These are phyloP conservation scores for Globisporangium perplexum DNA, from an alignment of 352 stramenopile genomes.

Conservation along the genomic window DNA sequence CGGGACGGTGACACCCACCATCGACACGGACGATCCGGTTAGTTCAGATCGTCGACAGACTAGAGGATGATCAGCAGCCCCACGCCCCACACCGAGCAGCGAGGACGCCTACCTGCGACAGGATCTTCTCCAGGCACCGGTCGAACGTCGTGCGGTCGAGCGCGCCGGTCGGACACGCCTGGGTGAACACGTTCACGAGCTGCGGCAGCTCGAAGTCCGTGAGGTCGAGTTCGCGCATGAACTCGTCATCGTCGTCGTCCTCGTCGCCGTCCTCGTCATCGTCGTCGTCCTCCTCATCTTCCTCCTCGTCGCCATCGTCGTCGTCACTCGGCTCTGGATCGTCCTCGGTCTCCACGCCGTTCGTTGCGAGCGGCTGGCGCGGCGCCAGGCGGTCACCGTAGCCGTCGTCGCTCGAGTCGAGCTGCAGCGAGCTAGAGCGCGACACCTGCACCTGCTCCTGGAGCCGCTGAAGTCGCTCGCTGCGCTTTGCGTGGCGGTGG, in stretches of 20 bases:
- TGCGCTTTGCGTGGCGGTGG: slow-evolving; percentile 7
- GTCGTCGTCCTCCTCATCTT: slow-evolving; percentile 12
- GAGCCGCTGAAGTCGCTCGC: slow-evolving; percentile 17
- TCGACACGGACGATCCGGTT: neutral
- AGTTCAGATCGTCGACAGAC: too few relatives aligned
- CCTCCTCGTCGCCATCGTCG: slow-evolving; percentile 12
- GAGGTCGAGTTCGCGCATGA: slow-evolving; percentile 58
- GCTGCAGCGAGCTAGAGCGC: slow-evolving; percentile 1
- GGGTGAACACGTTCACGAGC: slow-evolving; percentile 79
- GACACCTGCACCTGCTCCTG: slow-evolving; percentile 4
- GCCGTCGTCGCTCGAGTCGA: slow-evolving; percentile 17
- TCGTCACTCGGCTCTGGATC: slow-evolving; percentile 14
- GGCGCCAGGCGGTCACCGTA: neutral
- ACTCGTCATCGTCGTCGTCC: slow-evolving; percentile 29
- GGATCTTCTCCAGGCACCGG: slow-evolving; percentile 70
- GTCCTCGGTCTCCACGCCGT: slow-evolving; percentile 13
- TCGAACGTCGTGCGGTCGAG: slow-evolving; percentile 69
- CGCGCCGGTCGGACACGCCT: slow-evolving; percentile 64
- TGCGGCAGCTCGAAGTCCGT: slow-evolving; percentile 81
- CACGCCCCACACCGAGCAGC: too few relatives aligned
- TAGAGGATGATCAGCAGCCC: too few relatives aligned
- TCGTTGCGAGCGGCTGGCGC: slow-evolving; percentile 16
- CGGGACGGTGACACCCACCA: neutral
- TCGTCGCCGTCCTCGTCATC: slow-evolving; percentile 8
- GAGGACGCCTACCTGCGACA: slow-evolving; percentile 48